Evolutionary conservation across 371 early-diverging fungal genomes (phyloP).

Genomic region (Actinomortierella wolfii): DNA sequence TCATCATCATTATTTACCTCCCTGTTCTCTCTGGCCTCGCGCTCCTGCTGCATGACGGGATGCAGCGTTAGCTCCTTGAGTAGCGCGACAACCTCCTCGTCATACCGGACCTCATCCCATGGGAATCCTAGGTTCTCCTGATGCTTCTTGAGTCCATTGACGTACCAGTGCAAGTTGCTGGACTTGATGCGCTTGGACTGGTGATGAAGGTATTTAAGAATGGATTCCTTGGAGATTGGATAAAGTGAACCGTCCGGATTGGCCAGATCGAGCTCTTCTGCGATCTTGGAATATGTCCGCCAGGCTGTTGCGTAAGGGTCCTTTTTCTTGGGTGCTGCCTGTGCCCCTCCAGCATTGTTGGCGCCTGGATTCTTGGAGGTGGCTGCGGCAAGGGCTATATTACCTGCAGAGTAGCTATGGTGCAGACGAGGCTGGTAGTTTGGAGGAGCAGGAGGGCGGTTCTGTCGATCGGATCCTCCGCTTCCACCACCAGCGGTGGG

Average conservation of each 20-base stretch:
- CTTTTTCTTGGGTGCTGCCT: constrained; percentile 27
- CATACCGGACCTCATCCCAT: constrained; percentile 43
- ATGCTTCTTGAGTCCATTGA: constrained; percentile 45
- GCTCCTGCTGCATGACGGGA: too few relatives aligned
- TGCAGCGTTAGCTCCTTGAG: constrained; percentile 38
- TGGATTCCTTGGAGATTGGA: constrained; percentile 41
- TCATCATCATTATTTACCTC: not conserved
- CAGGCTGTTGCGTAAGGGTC: constrained; percentile 45
- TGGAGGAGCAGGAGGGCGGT: constrained; percentile 33
- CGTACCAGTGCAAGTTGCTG: constrained; percentile 45
- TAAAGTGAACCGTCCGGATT: constrained; percentile 39
- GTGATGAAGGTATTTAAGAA: constrained; percentile 40
- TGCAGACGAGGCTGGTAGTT: constrained; percentile 32
- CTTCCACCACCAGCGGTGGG: too few relatives aligned
- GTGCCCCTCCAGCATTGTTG: too few relatives aligned
- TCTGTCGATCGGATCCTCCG: too few relatives aligned
- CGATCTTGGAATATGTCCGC: constrained; percentile 43
- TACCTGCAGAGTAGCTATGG: constrained; percentile 35
- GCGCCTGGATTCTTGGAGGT: too few relatives aligned
- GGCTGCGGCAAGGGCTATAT: too few relatives aligned
- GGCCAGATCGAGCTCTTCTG: constrained; percentile 28
- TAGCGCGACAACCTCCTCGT: constrained; percentile 36
- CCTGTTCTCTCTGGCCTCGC: not conserved
- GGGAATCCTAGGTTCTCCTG: constrained; percentile 41
- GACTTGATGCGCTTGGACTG: constrained; percentile 44